These are phyloP conservation scores for Luzula sylvatica DNA, from an alignment of 176 grass and related monocot species.

Conservation along the genomic window DNA sequence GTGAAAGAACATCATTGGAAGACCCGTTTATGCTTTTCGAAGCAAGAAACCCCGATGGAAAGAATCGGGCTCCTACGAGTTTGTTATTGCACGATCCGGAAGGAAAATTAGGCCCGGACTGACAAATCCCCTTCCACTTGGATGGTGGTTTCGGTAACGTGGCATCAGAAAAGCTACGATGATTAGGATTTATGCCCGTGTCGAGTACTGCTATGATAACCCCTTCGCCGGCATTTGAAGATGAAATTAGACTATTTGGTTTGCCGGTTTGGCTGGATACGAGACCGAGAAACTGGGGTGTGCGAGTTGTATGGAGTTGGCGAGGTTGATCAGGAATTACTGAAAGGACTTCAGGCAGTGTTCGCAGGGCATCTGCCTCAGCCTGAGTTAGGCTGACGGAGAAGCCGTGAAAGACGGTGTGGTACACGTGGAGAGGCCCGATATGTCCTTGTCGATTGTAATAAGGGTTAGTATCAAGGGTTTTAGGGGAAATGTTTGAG, in stretches of 20 bases:
- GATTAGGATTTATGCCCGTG: constrained; percentile 76
- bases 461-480: background rate
- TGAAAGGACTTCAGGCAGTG: constrained; percentile 52
- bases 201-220: constrained; percentile 86
- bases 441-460: background rate
- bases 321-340: constrained; percentile 53
- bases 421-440: constrained; percentile 58
- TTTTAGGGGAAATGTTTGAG: background rate
- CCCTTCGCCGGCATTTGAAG: constrained; percentile 64
- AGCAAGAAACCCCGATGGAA: constrained; percentile 51
- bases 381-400: constrained; percentile 39
- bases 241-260: constrained; percentile 60
- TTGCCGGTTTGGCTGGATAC: constrained; percentile 18
- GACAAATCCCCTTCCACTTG: constrained; percentile 79
- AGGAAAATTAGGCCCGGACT: constrained; percentile 39
- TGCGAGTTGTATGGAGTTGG: constrained; percentile 59
- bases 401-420: constrained; percentile 85
- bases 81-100: constrained; percentile 65
- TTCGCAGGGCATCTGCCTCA: constrained; percentile 36
- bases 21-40: constrained; percentile 24
- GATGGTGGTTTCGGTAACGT: constrained; percentile 42
- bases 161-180: constrained; percentile 59
- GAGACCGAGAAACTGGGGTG: constrained; percentile 85
- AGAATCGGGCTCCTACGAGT: constrained; percentile 76
- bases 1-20: constrained; percentile 57